Base-by-base conservation (phyloP, 2,329 filamentous ascomycete species). In the Botrytis fragariae region DNA sequence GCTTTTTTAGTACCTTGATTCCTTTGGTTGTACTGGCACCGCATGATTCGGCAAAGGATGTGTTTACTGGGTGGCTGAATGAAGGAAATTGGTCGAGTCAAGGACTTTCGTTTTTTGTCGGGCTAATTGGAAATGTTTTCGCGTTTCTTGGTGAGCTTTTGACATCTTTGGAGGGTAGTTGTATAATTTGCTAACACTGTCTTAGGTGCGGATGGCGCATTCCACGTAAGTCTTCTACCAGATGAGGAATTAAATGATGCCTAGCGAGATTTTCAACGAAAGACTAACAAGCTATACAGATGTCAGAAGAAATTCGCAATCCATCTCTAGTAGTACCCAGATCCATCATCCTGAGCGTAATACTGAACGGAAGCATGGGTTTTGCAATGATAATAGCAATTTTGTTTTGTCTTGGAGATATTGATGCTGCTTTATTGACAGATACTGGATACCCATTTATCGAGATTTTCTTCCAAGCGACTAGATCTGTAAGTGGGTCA, bases 391-490 rank as follows among this genome's bases (percentile, higher is more conserved):
- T 83, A 7, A 71, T 83, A 20, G 79, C 81, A 3, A 79, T 81
- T 44, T 76, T 80, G n/a, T 83, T 83, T 22, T 80, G 81, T 7
- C 79, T 83, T 42, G 80, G 77, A 0, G 78, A 79, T 25, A 74
- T 83, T 20, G 79, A 80, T 4, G 78, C 77, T 60, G 80, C 84
- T 1, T 78, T 87, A 12, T 72, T 78, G 3, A 73, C 25, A 16
- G 80, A 83, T 0, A 79, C 81, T 0, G 85, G 84, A 14, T 83
- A 83, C 0, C 84, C 87, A 4, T 84, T 87, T 79, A 82, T 86
- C 76, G 83, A 86, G 39, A 84, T 89, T 54, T 88, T 89, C 73
- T 84, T 83, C 1, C 84, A 85, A 3, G 85, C 84, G 16, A 83
- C 84, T 8, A 84, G 88, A 80, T 73, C 69, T n/a, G 77, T 79